These are phyloP conservation scores for Fusarium euwallaceae DNA, from an alignment of 2,329 filamentous ascomycete genomes.

Conservation along the genomic window DNA sequence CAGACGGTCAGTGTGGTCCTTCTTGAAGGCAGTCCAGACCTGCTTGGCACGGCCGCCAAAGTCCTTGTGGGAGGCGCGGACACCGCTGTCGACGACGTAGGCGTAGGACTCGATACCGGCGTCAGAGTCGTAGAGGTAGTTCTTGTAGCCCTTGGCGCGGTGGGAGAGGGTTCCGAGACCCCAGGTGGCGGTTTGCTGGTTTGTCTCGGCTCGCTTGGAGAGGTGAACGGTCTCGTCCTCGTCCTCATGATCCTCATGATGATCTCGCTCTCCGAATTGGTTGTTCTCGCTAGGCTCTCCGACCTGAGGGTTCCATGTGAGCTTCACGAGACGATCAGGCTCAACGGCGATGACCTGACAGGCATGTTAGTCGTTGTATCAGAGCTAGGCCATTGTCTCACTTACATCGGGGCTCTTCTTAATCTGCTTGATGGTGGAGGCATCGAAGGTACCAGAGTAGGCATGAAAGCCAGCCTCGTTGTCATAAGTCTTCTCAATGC, in stretches of 20 bases:
- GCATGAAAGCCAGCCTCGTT: slow-evolving; percentile 52
- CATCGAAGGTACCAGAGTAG: slow-evolving; percentile 60
- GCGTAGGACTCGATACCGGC: slow-evolving; percentile 63
- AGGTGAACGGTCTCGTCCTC: slow-evolving; percentile 10
- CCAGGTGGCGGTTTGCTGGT: slow-evolving; percentile 48
- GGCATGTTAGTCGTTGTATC: slow-evolving; percentile 1
- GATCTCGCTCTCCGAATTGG: neutral
- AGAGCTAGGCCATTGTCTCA: neutral
- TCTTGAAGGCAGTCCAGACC: slow-evolving; percentile 45
- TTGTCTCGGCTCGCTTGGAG: slow-evolving; percentile 44
- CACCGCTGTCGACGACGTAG: slow-evolving; percentile 76
- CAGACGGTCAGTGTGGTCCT: slow-evolving; percentile 46
- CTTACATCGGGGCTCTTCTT: slow-evolving; percentile 58
- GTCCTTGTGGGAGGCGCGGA: slow-evolving; percentile 65
- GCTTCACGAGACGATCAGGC: slow-evolving; percentile 46
- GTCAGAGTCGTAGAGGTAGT: slow-evolving; percentile 64
- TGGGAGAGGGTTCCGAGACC: slow-evolving; percentile 51
- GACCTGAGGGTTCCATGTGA: slow-evolving; percentile 31
- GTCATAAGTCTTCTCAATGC: slow-evolving; percentile 50
- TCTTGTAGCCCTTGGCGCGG: slow-evolving; percentile 42
- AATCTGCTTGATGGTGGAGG: slow-evolving; percentile 57
- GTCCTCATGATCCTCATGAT: neutral
- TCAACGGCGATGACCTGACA: slow-evolving; percentile 48
- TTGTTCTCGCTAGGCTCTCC: slow-evolving; percentile 8
- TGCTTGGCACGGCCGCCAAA: slow-evolving; percentile 64